These are phyloP conservation scores for Colletotrichum tropicale DNA, from an alignment of 2,329 filamentous ascomycete genomes.

Conservation along the genomic window DNA sequence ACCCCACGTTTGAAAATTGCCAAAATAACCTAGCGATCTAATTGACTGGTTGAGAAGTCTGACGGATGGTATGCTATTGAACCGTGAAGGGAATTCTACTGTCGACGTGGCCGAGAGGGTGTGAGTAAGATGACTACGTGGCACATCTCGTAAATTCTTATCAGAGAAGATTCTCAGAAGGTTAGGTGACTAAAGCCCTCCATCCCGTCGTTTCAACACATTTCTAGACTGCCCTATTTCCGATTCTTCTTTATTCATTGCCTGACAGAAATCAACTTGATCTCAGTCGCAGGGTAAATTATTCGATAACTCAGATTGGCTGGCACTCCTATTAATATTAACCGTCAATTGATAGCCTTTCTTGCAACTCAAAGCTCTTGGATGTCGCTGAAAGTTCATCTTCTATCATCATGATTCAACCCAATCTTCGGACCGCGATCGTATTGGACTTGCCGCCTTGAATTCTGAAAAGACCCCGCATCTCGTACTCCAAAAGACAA, in stretches of 20 bases:
- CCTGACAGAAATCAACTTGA: neutral
- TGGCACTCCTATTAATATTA: neutral
- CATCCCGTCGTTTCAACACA: rapidly evolving
- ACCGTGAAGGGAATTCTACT: neutral
- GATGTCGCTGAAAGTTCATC: neutral
- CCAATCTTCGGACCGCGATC: neutral
- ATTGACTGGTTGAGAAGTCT: rapidly evolving
- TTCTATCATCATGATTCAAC: neutral
- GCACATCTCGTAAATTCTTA: neutral
- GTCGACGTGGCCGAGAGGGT: neutral
- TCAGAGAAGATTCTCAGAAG: neutral
- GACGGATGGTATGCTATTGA: neutral
- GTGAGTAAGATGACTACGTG: rapidly evolving
- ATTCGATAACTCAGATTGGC: neutral
- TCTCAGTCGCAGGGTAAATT: neutral
- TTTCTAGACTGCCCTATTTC: neutral
- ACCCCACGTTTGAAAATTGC: rapidly evolving
- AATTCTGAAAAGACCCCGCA: neutral
- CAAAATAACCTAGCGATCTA: rapidly evolving
- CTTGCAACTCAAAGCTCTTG: neutral
- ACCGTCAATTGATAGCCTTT: neutral
- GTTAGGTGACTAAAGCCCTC: rapidly evolving
- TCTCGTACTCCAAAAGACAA: neutral
- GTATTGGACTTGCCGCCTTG: neutral
- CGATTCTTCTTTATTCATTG: rapidly evolving